Base-by-base conservation (phyloP, 768 basidiomycete genomes). In the Boletus sp. region DNA sequence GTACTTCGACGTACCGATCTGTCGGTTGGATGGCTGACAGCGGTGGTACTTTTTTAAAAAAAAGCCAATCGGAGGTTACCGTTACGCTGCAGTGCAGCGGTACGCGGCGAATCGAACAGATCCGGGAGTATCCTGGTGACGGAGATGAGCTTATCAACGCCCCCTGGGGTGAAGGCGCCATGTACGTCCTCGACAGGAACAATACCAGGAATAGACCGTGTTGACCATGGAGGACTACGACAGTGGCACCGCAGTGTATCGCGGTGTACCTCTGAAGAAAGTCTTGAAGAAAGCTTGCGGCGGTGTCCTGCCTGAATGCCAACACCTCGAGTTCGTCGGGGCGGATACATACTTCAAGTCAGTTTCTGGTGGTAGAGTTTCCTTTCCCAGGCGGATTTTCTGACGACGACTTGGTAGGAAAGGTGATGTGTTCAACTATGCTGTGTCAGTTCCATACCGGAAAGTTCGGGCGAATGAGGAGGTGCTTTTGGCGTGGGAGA, bases 321-420 rank as follows among this genome's bases (percentile, higher is more conserved):
- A 76, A 59, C 80, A 82, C 60, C 69, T 82, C 58, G 81, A 83
- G 62, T 79, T 82, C 63, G 75, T 82, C 54, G 80, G 81, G 23
- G 80, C 79, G 7, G 81, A 83, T 55, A 82, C 80, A 1, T 82
- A 81, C 63, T 80, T 81, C 72, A 79, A 79, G 80, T 77, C 37
- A 37, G 52, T 39, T 34, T 38, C 35, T 6, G 2, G 19, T 21
- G 15, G 4, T 19, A 11, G 17, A n/a, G 15, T 34, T n/a, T 17
- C 14, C 9, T 7, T 17, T 11, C 15, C 23, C 15, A 15, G 17
- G 46, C 14, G 2, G 33, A 39, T 5, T 13, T 14, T 21, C 44
- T 37, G 29, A 37, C 19, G 29, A 37, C 19, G 19, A 27, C 13
- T 9, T 53, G 33, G 33, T 58, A 75, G 72, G 59, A 75, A 75